Conservation (phyloP, 163 green algal genomes). For the Coccomyxa subellipsoidea region DNA sequence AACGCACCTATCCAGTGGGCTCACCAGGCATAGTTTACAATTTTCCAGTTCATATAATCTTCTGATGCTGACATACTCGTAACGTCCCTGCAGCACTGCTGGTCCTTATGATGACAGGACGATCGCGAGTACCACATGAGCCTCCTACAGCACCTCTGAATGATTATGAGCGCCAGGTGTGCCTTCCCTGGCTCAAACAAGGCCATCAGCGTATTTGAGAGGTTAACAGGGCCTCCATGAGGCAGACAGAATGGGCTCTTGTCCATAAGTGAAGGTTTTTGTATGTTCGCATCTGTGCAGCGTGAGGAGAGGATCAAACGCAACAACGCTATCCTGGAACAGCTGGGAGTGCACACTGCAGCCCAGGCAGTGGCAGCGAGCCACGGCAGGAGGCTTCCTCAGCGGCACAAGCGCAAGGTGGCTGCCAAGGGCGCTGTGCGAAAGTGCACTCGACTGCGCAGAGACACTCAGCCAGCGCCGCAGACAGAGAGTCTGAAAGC, state of each 20-base stretch:
- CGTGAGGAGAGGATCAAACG: conserved; percentile 24
- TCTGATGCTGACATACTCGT: no score
- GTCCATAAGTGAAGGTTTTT: no score
- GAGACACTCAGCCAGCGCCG: not conserved
- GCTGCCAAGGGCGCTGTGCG: not conserved
- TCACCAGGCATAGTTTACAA: no score
- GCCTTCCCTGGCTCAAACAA: no score
- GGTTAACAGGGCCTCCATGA: no score
- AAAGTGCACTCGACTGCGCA: not conserved
- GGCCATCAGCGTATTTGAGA: no score
- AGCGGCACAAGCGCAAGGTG: not conserved
- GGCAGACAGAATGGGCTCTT: no score
- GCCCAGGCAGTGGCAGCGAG: not conserved
- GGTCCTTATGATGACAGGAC: not conserved
- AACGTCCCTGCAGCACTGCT: no score
- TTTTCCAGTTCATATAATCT: no score
- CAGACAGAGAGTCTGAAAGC: not conserved
- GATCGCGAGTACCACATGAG: not conserved
- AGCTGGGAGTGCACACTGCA: not conserved
- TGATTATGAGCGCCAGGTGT: conserved; percentile 9
- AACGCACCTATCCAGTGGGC: no score
- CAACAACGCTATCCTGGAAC: conserved; percentile 9
- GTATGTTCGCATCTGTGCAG: conserved; percentile 10
- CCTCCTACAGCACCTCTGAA: not conserved
- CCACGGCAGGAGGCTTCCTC: not conserved